A percentile compares a stretch with the other conserved stretches of the same genome.
phyloP scores from a whole-genome alignment of 768 basidiomycete genomes.

The Fistulinella prunicolor region DNA sequence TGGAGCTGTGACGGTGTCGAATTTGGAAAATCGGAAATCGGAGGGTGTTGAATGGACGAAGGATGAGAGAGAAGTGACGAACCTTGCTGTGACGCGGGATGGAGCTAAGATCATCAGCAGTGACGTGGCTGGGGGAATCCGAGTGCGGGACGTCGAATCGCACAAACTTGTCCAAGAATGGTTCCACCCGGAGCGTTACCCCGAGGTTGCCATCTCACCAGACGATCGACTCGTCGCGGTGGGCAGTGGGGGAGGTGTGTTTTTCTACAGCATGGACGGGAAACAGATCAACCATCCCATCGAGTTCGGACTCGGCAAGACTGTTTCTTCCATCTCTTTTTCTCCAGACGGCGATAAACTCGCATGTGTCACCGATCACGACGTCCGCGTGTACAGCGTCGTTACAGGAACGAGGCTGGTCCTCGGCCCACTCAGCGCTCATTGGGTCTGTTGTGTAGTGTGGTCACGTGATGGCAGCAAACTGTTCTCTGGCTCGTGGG shows the following conservation, averaged over 20 bases:
- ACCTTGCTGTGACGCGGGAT: not conserved
- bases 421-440: not conserved
- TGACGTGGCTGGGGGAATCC: not conserved
- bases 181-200: not conserved
- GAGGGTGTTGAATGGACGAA: not conserved
- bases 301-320: not conserved
- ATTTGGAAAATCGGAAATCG: not conserved
- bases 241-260: not conserved
- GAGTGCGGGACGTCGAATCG: not conserved
- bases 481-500: not conserved
- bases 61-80: too few species aligned
- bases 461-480: conserved; percentile 7
- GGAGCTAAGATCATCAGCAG: not conserved
- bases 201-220: not conserved
- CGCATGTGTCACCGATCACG: not conserved
- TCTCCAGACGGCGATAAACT: conserved; percentile 1
- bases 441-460: not conserved
- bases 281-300: not conserved
- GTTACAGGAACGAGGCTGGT: not conserved
- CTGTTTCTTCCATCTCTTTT: not conserved
- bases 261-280: too few species aligned
- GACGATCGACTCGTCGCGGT: conserved; percentile 1
- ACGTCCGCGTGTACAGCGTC: not conserved
- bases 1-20: not conserved
- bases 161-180: not conserved